Percentiles rank a stretch among this genome's conserved stretches.
phyloP scores from a whole-genome alignment of 2,329 filamentous ascomycete species.

The Colletotrichum phormii region DNA sequence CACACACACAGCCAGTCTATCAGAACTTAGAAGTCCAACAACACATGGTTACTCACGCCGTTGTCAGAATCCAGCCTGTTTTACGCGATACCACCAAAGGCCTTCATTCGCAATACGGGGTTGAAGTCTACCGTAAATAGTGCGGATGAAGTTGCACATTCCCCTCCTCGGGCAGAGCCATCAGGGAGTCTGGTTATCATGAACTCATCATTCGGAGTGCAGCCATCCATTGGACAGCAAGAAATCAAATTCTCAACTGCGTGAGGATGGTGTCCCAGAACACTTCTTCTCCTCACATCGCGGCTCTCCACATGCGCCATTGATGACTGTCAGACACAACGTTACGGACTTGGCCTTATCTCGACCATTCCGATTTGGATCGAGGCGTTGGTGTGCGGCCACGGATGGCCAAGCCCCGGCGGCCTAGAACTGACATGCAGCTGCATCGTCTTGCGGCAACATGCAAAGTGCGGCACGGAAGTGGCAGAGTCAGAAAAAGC shows the following conservation, averaged over 20 bases:
- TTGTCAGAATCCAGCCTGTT: not conserved
- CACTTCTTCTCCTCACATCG: not conserved
- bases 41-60: not conserved
- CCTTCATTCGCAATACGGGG: not conserved
- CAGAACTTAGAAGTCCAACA: not conserved
- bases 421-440: slow-evolving; percentile 4
- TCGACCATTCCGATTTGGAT: not conserved
- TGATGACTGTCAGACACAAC: not conserved
- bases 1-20: not conserved
- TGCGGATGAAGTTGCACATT: not conserved
- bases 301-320: not conserved
- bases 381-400: not conserved
- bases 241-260: not conserved
- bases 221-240: not conserved
- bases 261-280: not conserved
- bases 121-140: not conserved
- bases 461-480: slow-evolving; percentile 21
- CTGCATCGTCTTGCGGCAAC: not conserved
- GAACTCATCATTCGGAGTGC: not conserved
- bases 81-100: not conserved
- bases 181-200: not conserved
- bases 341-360: slow-evolving; percentile 6
- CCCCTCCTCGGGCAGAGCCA: not conserved
- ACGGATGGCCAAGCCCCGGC: slow-evolving; percentile 3
- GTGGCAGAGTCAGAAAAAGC: slow-evolving; percentile 1